Evolutionary conservation across 2,329 filamentous ascomycete genomes (phyloP), one percentile per base, ranked within the genome.

Genomic region (Phialophora tarda): DNA sequence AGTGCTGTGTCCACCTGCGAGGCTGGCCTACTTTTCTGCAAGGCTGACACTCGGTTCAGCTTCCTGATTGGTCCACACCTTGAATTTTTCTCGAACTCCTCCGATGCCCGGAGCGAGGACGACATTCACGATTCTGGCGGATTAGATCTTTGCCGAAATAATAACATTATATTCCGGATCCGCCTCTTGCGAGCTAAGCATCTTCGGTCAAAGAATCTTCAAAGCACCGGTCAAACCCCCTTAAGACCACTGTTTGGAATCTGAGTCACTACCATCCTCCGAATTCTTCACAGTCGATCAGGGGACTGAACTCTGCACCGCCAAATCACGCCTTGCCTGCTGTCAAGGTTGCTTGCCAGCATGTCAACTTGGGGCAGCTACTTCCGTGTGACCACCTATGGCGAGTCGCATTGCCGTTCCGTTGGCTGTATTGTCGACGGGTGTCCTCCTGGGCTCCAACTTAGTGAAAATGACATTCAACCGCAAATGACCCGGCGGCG

Each of bases 391-490:
- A 93, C 91, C 70, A 96, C 91, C 76, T 91, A 91, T 82, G 91
- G 91, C 77, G 91, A 93, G 80, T 96, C 91, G 64, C 94, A 97
- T 82, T 96, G 94, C 83, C 90, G 89, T 75, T 94, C 91, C 34
- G 93, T 98, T 75, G 93, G 93, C 76, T 96, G 92, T 82, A 97
- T 98, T 75, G 89, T 98, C 80, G 94, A 98, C 78, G 93, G 93
- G 74, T 91, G 88, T 76, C 95, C 94, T 41, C 93, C 95, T 14
- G 91, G 92, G 74, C 89, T 98, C 84, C 83, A 89, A 74, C 88
- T 98, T 78, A 90, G 87, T 69, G 93, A 97, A 80, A 84, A 83
- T 62, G 92, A 96, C 76, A 96, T 98, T 77, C 94, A 99, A 81
- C 93, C 93, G 57, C 93, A 97, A 81, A 91, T 98, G 87, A 96